Percentiles rank a stretch among this genome's conserved stretches.
phyloP scores from a whole-genome alignment of 2,329 filamentous ascomycete genomes.

The Sporothrix schenckii region DNA sequence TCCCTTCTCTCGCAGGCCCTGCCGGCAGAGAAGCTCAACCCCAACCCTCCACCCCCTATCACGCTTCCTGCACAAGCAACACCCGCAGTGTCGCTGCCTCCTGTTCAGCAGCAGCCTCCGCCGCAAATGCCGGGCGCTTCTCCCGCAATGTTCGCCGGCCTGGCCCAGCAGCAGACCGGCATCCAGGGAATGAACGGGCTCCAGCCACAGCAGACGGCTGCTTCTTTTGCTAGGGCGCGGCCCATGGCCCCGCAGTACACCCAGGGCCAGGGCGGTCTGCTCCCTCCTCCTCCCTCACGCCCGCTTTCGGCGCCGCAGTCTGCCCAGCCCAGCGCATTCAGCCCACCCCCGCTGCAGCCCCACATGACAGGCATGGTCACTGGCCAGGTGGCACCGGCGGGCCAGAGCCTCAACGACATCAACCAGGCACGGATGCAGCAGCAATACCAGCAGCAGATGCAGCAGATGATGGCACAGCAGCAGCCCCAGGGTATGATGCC shows the following conservation, averaged over 20 bases:
- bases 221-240: slow-evolving; percentile 62
- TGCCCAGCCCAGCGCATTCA: slow-evolving; percentile 72
- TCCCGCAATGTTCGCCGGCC: slow-evolving; percentile 60
- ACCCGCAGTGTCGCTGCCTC: slow-evolving; percentile 38
- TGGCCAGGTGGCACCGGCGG: slow-evolving; percentile 67
- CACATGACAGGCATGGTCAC: slow-evolving; percentile 74
- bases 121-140: slow-evolving; percentile 56
- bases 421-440: slow-evolving; percentile 68
- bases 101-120: slow-evolving; percentile 39
- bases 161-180: slow-evolving; percentile 54
- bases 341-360: slow-evolving; percentile 73
- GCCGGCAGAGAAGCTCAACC: slow-evolving; percentile 51
- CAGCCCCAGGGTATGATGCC: slow-evolving; percentile 48
- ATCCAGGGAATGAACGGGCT: slow-evolving; percentile 47
- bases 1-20: slow-evolving; percentile 58
- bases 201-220: slow-evolving; percentile 48
- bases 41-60: slow-evolving; percentile 41
- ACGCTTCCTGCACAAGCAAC: slow-evolving; percentile 44
- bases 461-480: slow-evolving; percentile 44
- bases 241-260: slow-evolving; percentile 69
- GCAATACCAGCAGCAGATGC: slow-evolving; percentile 49
- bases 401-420: slow-evolving; percentile 76
- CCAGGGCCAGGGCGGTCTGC: slow-evolving; percentile 63
- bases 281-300: slow-evolving; percentile 74
- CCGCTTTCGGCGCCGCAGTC: slow-evolving; percentile 87